A percentile compares a stretch with the other conserved stretches of the same genome.
phyloP scores from a whole-genome alignment of 257 asterid genomes.

The Mentha longifolia region DNA sequence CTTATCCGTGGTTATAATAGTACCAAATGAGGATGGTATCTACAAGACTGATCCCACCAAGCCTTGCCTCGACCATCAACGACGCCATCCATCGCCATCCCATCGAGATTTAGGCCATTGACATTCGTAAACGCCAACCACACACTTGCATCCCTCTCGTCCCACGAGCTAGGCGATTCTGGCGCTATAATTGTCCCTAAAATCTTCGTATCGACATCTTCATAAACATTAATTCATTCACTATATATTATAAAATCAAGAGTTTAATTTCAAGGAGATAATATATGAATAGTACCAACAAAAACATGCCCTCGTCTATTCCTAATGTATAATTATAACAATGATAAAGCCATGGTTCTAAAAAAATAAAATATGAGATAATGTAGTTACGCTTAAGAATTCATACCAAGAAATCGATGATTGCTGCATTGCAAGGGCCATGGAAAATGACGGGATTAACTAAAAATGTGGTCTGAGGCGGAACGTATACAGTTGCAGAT shows the following conservation, averaged over 20 bases:
- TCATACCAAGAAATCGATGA: slow-evolving; percentile 53
- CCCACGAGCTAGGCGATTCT: slow-evolving; percentile 49
- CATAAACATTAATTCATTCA: neutral
- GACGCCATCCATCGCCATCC: slow-evolving; percentile 59
- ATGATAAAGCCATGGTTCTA: too few relatives aligned
- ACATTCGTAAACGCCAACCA: slow-evolving; percentile 59
- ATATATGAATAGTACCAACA: neutral
- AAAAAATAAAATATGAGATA: too few relatives aligned
- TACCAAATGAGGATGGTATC: slow-evolving; percentile 58
- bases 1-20: too few relatives aligned
- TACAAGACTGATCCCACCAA: slow-evolving; percentile 90
- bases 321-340: too few relatives aligned
- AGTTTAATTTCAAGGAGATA: neutral
- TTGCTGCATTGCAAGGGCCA: slow-evolving; percentile 63
- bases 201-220: slow-evolving; percentile 38
- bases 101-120: slow-evolving; percentile 54
- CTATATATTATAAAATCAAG: slow-evolving; percentile 39
- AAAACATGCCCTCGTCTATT: too few relatives aligned
- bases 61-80: slow-evolving; percentile 59
- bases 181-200: slow-evolving; percentile 67
- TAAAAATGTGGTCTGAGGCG: slow-evolving; percentile 51
- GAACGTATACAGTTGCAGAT: slow-evolving; percentile 52
- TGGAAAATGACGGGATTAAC: slow-evolving; percentile 50
- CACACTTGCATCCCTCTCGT: slow-evolving; percentile 47
- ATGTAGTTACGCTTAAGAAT: neutral